Percentiles rank a stretch among this genome's conserved stretches.
Conservation (phyloP, 2,329 filamentous ascomycete species). For the Exophiala calicioides region DNA sequence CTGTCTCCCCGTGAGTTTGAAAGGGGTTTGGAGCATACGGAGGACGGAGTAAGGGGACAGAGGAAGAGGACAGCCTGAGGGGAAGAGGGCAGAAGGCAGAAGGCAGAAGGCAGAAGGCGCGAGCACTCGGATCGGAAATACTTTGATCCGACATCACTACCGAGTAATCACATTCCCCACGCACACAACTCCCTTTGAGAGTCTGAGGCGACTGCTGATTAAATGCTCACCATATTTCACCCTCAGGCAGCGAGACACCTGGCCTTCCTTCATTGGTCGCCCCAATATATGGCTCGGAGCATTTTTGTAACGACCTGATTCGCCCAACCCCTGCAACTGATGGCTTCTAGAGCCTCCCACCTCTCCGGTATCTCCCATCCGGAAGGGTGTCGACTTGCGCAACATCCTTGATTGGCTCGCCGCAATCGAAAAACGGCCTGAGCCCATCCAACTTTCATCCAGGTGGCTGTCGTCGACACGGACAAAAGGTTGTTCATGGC, state of each 20-base stretch:
- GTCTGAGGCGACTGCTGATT: no score
- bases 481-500: conserved; percentile 17
- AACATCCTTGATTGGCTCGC: conserved; percentile 22
- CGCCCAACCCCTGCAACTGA: conserved; percentile 9
- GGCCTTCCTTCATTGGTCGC: conserved; percentile 24
- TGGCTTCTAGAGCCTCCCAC: conserved; percentile 3
- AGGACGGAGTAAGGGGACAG: no score
- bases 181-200: neutral
- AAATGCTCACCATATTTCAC: conserved; percentile 1
- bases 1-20: no score
- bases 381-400: conserved; percentile 6
- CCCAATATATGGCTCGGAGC: conserved; percentile 5
- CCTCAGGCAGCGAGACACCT: conserved; percentile 18
- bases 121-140: conserved; percentile 1
- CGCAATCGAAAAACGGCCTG: conserved; percentile 17
- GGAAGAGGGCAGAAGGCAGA: no score
- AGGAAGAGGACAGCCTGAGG: no score
- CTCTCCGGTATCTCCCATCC: conserved; percentile 9
- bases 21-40: no score
- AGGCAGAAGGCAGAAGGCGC: no score
- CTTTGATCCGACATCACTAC: conserved; percentile 3
- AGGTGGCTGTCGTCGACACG: conserved; percentile 10
- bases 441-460: conserved; percentile 6
- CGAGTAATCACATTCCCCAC: no score
- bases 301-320: conserved; percentile 8